phyloP scores from a whole-genome alignment of 805 yeast genomes.

The Candida morakotiae region DNA sequence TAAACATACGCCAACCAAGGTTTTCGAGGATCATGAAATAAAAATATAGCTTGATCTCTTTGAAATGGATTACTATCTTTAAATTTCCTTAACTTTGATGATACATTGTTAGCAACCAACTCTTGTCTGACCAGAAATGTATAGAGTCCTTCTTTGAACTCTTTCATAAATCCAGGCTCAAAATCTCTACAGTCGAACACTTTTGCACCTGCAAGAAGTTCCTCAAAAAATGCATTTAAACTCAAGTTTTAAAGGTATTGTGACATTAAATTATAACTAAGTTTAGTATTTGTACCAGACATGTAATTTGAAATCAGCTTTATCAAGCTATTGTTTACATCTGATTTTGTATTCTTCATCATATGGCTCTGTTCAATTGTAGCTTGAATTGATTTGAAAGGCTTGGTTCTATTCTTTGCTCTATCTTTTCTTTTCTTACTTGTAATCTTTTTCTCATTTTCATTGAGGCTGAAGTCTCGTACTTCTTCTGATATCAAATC shows the following conservation, averaged over 20 bases:
- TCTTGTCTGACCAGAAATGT: not conserved
- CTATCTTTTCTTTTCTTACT: no score
- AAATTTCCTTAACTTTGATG: not conserved
- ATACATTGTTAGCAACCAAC: not conserved
- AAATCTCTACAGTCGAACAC: not conserved
- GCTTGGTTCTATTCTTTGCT: no score
- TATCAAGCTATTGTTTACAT: no score
- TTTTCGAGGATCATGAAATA: no score
- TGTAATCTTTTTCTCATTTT: no score
- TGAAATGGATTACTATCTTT: not conserved
- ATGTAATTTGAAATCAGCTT: no score
- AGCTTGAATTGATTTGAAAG: no score
- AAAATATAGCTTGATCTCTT: not conserved
- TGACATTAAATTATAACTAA: not conserved
- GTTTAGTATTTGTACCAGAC: not conserved
- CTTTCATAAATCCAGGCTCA: not conserved
- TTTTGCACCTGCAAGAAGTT: not conserved
- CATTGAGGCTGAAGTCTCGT: no score
- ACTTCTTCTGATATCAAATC: no score
- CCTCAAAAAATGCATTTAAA: not conserved
- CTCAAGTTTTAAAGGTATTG: not conserved
- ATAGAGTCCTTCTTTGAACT: not conserved
- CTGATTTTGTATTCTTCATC: no score
- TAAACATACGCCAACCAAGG: not conserved
- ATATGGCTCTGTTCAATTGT: no score